Conservation (phyloP, 805 yeast genomes). For the Pichia phayaonensis region DNA sequence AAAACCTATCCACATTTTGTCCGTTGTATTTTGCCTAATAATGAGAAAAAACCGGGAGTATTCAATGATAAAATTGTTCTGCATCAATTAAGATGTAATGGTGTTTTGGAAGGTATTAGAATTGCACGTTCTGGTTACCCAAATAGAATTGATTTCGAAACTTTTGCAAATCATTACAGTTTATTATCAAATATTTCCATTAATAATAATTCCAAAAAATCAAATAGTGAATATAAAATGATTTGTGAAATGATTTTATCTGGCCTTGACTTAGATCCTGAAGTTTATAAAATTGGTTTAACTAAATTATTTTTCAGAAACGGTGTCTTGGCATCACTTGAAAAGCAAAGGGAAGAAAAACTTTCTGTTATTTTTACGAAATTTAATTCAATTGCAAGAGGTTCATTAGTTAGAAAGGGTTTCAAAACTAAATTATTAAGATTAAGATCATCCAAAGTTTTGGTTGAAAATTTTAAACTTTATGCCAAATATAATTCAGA, state of each 20-base stretch:
- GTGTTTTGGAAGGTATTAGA: conserved; percentile 96
- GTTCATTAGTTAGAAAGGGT: conserved; percentile 46
- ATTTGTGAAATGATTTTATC: conserved; percentile 63
- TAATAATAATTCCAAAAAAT: conserved; percentile 19
- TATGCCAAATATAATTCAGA: conserved; percentile 43
- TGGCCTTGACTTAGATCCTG: conserved; percentile 51
- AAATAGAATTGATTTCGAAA: conserved; percentile 76
- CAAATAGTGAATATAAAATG: conserved; percentile 41
- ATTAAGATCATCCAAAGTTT: conserved; percentile 60
- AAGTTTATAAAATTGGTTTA: conserved; percentile 58
- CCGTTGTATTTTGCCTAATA: conserved; percentile 90
- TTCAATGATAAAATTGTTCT: conserved; percentile 74
- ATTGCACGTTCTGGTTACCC: conserved; percentile 98
- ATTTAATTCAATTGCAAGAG: conserved; percentile 62
- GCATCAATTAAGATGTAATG: conserved; percentile 90
- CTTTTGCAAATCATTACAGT: conserved; percentile 68
- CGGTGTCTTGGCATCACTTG: conserved; percentile 73
- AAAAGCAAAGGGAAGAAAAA: conserved; percentile 62
- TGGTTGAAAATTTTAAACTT: conserved; percentile 52
- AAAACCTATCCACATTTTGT: conserved; percentile 94
- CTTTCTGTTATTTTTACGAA: conserved; percentile 46
- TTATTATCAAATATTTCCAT: conserved; percentile 35
- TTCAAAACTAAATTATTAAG: conserved; percentile 45
- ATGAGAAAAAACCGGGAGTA: conserved; percentile 56
- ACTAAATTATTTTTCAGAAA: conserved; percentile 70